Evolutionary conservation across 768 basidiomycete species (phyloP).

Genomic region (Lactarius psammicola): DNA sequence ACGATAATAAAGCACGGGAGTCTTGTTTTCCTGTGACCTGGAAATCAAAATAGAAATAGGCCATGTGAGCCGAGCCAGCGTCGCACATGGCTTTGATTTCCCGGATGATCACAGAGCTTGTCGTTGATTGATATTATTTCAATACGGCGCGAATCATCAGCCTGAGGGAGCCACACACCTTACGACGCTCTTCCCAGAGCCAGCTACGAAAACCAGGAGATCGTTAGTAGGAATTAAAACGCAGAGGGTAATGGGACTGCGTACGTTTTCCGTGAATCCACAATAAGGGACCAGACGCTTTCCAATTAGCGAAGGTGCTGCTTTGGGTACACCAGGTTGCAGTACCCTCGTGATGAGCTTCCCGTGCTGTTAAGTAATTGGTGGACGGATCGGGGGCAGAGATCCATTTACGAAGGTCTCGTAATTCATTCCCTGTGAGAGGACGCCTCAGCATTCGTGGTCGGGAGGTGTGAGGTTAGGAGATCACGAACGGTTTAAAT

Average conservation of each 20-base stretch:
- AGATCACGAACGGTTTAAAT: not conserved
- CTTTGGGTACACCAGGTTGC: not conserved
- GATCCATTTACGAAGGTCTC: not conserved
- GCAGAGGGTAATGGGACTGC: not conserved
- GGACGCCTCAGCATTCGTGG: not conserved
- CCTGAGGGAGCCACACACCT: not conserved
- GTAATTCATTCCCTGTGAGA: not conserved
- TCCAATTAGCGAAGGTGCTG: not conserved
- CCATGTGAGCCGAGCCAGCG: not conserved
- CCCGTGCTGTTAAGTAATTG: not conserved
- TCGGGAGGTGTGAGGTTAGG: not conserved
- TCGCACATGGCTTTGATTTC: not conserved
- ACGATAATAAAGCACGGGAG: not conserved
- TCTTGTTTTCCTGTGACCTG: not conserved
- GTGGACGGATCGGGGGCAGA: not conserved
- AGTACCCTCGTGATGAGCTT: not conserved
- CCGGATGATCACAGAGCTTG: not conserved
- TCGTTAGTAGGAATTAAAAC: not conserved
- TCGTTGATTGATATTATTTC: not conserved
- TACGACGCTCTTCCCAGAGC: not conserved
- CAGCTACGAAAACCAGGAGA: not conserved
- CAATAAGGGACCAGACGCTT: not conserved
- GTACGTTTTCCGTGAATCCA: slow-evolving; percentile 2
- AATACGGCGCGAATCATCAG: not conserved
- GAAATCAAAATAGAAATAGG: not conserved